Evolutionary conservation across 352 stramenopile species (phyloP).

Genomic region (Globisporangium nunn): DNA sequence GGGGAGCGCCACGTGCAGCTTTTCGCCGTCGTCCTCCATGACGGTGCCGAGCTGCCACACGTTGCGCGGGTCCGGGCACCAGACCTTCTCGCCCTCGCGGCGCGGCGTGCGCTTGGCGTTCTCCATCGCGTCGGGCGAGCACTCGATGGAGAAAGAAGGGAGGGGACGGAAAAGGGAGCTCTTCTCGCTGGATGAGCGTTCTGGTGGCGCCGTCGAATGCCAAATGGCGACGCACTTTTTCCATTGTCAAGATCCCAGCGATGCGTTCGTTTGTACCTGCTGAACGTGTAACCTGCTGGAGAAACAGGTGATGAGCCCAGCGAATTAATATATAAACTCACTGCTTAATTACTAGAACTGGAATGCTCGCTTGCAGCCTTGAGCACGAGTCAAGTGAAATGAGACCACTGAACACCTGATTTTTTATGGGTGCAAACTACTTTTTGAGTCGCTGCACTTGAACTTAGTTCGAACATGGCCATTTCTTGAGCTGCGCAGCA

Average conservation of each 20-base stretch:
- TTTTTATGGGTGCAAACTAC: not conserved
- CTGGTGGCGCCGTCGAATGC: too few species aligned
- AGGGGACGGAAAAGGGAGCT: too few species aligned
- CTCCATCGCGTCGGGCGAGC: conserved; percentile 4
- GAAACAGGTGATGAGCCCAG: too few species aligned
- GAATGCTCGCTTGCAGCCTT: too few species aligned
- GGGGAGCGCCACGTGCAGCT: conserved; percentile 75
- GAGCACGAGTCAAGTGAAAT: too few species aligned
- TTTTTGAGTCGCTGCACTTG: not conserved
- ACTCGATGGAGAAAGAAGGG: not conserved
- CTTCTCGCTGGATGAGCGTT: not conserved
- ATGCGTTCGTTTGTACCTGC: too few species aligned
- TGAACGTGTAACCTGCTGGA: too few species aligned
- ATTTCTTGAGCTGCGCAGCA: not conserved
- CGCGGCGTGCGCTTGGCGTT: conserved; percentile 44
- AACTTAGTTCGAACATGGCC: not conserved
- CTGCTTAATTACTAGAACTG: too few species aligned
- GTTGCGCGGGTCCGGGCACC: conserved; percentile 78
- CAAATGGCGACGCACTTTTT: too few species aligned
- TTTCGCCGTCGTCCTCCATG: conserved; percentile 80
- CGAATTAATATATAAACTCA: too few species aligned
- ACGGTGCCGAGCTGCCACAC: conserved; percentile 85
- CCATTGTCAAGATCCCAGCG: too few species aligned
- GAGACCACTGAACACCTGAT: not conserved
- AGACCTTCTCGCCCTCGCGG: conserved; percentile 84